These are phyloP conservation scores for Chondrostereum purpureum DNA, from an alignment of 1,284 basidiomycete species.

Conservation along the genomic window DNA sequence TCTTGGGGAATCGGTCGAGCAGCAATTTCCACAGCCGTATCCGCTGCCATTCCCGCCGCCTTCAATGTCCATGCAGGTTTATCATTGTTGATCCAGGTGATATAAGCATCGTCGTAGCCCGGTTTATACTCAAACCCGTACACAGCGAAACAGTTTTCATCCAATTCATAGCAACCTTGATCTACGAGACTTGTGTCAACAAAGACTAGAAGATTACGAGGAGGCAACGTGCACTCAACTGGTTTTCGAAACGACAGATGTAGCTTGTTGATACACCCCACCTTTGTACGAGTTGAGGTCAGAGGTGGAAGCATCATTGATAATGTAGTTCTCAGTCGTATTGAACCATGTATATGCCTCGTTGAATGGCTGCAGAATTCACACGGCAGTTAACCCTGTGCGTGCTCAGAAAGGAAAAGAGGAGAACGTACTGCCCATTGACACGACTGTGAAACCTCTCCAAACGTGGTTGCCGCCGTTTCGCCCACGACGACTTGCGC, in stretches of 20 bases:
- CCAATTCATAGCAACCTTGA: constrained; percentile 1
- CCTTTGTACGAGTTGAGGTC: constrained; percentile 51
- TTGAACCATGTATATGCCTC: constrained; percentile 47
- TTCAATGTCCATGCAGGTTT: constrained; percentile 61
- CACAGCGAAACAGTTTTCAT: background rate
- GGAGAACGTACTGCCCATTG: constrained; percentile 58
- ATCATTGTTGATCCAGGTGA: constrained; percentile 61
- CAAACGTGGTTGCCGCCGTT: constrained; percentile 23
- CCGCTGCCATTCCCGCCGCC: constrained; percentile 55
- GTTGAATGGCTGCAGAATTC: constrained; percentile 46
- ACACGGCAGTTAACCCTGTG: background rate
- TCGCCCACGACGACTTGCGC: constrained; percentile 30
- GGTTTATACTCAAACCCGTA: background rate
- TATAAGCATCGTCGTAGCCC: constrained; percentile 39
- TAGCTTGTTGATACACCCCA: constrained; percentile 22
- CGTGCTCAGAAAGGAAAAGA: background rate
- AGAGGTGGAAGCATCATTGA: constrained; percentile 41
- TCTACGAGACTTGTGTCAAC: constrained; percentile 12
- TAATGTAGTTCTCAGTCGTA: constrained; percentile 39
- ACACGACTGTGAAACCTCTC: constrained; percentile 61
- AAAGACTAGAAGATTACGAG: constrained; percentile 13
- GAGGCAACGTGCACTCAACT: constrained; percentile 9
- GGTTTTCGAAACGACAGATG: constrained; percentile 3
- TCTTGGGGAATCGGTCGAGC: constrained; percentile 62
- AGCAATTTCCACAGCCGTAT: constrained; percentile 50